A percentile compares a stretch with the other conserved stretches of the same genome.
Evolutionary conservation across 176 grass and related monocot genomes (phyloP).

Genomic region (Miscanthus lutarioriparius): DNA sequence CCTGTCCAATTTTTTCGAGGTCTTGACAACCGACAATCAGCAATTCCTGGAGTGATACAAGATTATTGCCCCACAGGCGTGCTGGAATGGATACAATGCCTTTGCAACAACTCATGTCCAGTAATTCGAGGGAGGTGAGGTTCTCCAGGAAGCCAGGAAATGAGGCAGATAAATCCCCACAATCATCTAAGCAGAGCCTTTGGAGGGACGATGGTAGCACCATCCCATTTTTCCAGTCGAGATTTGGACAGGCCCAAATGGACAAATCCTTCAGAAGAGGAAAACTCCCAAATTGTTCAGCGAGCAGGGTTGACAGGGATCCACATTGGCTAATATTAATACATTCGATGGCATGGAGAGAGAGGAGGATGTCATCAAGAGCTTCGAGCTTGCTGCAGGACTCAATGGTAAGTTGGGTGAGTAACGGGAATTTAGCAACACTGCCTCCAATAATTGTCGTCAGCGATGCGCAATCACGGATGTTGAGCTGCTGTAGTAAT

Average conservation of each 20-base stretch:
- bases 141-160: background rate
- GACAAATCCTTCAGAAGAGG: background rate
- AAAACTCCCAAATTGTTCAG: background rate
- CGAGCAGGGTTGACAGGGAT: background rate
- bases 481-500: background rate
- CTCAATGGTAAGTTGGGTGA: background rate
- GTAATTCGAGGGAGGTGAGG: too few relatives aligned
- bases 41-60: too few relatives aligned
- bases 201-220: background rate
- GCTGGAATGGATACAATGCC: too few relatives aligned
- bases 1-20: too few relatives aligned
- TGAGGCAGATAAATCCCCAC: background rate
- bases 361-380: background rate
- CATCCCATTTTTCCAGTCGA: background rate
- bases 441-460: background rate
- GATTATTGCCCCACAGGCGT: too few relatives aligned
- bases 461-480: background rate
- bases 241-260: background rate
- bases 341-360: background rate
- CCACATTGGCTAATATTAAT: background rate
- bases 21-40: too few relatives aligned
- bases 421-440: background rate
- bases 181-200: accelerated
- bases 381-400: background rate
- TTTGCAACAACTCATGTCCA: too few relatives aligned